A percentile compares a stretch with the other conserved stretches of the same genome.
These are phyloP conservation scores for Hamamelis virginiana DNA, from an alignment of 164 flowering plant genomes.

Conservation along the genomic window DNA sequence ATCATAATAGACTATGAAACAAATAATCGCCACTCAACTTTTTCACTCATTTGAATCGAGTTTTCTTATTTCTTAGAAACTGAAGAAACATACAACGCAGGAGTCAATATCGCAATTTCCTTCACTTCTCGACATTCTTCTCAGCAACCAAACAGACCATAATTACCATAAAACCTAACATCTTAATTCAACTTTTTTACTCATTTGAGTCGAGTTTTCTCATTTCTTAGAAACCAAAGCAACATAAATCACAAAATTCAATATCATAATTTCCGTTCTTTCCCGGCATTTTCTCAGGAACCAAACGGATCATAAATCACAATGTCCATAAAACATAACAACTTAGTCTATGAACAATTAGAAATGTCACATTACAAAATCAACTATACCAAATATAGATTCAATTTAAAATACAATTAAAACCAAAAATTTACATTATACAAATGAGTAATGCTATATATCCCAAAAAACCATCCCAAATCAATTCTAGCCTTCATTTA, in stretches of 20 bases:
- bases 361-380: not conserved
- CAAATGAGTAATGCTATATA: no score
- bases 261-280: not conserved
- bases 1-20: no score
- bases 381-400: not conserved
- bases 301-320: not conserved
- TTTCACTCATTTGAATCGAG: not conserved
- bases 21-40: no score
- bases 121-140: not conserved
- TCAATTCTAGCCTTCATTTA: no score
- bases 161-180: no score
- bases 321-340: no score
- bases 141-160: not conserved
- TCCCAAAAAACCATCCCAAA: no score
- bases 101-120: not conserved
- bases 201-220: not conserved
- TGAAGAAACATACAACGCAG: not conserved
- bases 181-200: no score
- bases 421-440: no score
- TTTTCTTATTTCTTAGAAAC: not conserved
- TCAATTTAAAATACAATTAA: not conserved
- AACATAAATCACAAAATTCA: not conserved
- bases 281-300: not conserved
- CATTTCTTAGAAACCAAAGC: not conserved
- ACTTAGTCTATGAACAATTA: no score